Conservation (phyloP, 768 basidiomycete genomes). For the Pleurotus ostreatus region DNA sequence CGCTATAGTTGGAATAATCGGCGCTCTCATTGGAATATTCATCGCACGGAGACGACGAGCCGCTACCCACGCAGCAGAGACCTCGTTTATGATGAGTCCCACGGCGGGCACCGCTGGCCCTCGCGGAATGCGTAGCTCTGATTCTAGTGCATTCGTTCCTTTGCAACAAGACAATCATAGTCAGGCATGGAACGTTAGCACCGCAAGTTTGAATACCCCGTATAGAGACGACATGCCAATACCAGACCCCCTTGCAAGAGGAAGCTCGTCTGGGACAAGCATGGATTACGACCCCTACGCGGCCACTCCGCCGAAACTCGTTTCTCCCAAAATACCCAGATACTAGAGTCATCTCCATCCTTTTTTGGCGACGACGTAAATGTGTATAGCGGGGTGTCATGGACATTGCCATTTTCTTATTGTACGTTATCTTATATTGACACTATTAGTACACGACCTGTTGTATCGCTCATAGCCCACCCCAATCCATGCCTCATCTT, state of each 20-base stretch:
- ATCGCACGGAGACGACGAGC: conserved; percentile 7
- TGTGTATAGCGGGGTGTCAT: neutral
- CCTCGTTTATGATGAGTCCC: conserved; percentile 16
- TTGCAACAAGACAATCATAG: conserved; percentile 59
- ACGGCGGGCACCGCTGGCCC: conserved; percentile 17
- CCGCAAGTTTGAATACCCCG: conserved; percentile 36
- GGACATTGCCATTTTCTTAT: neutral
- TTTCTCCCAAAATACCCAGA: neutral
- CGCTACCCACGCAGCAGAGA: conserved; percentile 3
- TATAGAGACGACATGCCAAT: conserved; percentile 24
- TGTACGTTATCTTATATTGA: neutral
- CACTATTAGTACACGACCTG: neutral
- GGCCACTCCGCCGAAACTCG: conserved; percentile 14
- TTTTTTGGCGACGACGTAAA: neutral
- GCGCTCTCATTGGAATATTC: conserved; percentile 17
- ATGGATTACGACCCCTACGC: conserved; percentile 33
- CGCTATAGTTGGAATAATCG: conserved; percentile 35
- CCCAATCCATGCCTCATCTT: neutral
- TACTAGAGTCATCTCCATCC: neutral
- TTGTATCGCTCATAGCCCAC: neutral
- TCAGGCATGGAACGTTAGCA: conserved; percentile 57
- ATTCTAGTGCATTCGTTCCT: conserved; percentile 72
- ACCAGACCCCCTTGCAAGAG: conserved; percentile 31
- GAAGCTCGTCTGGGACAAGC: conserved; percentile 28
- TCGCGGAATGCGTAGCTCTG: conserved; percentile 42